Percentiles rank a stretch among this genome's conserved stretches.
These are phyloP conservation scores for Trametes cingulata DNA, from an alignment of 768 basidiomycete species.

Conservation along the genomic window DNA sequence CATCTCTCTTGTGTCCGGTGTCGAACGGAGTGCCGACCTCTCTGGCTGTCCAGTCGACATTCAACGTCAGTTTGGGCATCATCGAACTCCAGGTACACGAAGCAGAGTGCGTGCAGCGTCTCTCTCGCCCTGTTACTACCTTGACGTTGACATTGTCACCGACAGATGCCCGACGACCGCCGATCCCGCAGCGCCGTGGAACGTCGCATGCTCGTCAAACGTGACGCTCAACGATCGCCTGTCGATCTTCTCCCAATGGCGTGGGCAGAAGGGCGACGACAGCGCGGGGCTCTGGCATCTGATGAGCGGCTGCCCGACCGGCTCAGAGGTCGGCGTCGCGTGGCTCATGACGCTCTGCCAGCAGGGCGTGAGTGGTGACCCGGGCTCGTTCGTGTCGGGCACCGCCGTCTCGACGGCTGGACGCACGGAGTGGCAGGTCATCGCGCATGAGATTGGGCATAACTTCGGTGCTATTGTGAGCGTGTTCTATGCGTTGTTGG, in stretches of 20 bases:
- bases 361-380: conserved; percentile 47
- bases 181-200: conserved; percentile 65
- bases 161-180: conserved; percentile 61
- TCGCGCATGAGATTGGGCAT: conserved; percentile 82
- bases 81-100: conserved; percentile 76
- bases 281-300: conserved; percentile 85
- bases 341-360: conserved; percentile 83
- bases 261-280: conserved; percentile 71
- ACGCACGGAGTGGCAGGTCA: conserved; percentile 78
- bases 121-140: neutral
- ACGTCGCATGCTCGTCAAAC: conserved; percentile 59
- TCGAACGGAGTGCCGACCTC: neutral
- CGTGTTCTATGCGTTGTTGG: conserved; percentile 18
- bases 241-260: conserved; percentile 80
- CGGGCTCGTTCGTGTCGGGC: conserved; percentile 64
- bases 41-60: conserved; percentile 50
- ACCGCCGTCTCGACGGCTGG: conserved; percentile 81
- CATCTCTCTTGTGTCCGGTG: neutral
- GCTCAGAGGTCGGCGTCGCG: conserved; percentile 84
- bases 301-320: conserved; percentile 81
- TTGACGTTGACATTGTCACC: neutral
- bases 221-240: conserved; percentile 67
- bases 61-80: conserved; percentile 85
- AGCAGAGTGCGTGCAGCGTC: conserved; percentile 39
- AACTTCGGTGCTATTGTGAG: conserved; percentile 89